A percentile compares a stretch with the other conserved stretches of the same genome.
These are phyloP conservation scores for Calocybe indica DNA, from an alignment of 768 basidiomycete species.

Conservation along the genomic window DNA sequence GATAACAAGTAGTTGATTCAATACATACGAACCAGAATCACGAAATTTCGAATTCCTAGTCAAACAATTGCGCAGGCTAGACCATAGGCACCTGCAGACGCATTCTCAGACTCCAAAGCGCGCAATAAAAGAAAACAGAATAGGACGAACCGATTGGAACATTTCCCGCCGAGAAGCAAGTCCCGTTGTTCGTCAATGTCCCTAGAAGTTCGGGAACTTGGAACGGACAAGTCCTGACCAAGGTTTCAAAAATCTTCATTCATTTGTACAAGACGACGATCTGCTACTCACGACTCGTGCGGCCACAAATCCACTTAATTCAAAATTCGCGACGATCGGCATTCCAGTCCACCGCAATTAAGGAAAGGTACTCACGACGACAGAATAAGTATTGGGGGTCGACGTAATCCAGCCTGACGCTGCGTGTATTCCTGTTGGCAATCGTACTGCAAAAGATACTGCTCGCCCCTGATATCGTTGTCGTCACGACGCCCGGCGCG, in stretches of 20 bases:
- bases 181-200: neutral
- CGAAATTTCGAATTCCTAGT: no score
- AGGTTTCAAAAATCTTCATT: no score
- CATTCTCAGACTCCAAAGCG: no score
- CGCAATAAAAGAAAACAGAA: no score
- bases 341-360: neutral
- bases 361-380: neutral
- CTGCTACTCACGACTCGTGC: no score
- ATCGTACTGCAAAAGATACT: neutral
- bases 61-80: neutral
- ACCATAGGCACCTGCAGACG: neutral
- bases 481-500: neutral
- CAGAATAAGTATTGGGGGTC: neutral
- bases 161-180: neutral
- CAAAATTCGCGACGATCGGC: neutral
- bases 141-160: neutral
- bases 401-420: neutral
- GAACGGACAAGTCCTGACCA: no score
- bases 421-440: neutral
- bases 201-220: no score
- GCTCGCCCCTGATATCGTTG: neutral
- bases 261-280: no score
- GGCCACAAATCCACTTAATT: no score
- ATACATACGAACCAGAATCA: no score
- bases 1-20: no score